These are phyloP conservation scores for Berberis vulgaris DNA, from an alignment of 164 flowering plant species.

Conservation along the genomic window DNA sequence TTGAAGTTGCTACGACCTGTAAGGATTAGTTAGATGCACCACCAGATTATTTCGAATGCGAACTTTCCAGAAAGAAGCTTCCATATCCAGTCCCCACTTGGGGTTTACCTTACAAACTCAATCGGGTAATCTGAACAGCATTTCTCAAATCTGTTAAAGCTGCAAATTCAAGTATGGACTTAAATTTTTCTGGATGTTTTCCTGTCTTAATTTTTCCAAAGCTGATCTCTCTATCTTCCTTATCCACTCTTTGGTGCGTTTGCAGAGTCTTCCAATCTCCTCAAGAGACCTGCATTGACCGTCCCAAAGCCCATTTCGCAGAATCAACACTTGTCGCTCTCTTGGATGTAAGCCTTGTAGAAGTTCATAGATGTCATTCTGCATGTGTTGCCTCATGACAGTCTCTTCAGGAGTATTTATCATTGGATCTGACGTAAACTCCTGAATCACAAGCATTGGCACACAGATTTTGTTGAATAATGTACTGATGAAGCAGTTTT, in stretches of 20 bases:
- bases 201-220: constrained; percentile 34
- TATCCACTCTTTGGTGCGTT: constrained; percentile 74
- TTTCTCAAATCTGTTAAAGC: constrained; percentile 4
- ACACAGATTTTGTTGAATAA: no score
- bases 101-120: no score
- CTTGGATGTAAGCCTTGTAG: constrained; percentile 40
- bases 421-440: constrained; percentile 43
- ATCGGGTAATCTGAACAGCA: no score
- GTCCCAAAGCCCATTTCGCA: constrained; percentile 40
- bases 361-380: constrained; percentile 32
- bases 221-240: constrained; percentile 60
- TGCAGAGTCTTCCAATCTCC: constrained; percentile 21
- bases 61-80: no score
- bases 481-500: no score
- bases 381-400: constrained; percentile 46
- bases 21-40: no score
- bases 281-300: constrained; percentile 24
- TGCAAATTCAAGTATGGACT: constrained; percentile 36
- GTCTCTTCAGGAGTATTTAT: constrained; percentile 46
- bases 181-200: constrained; percentile 23
- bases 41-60: no score
- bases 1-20: no score
- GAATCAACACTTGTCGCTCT: constrained; percentile 51
- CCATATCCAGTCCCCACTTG: no score
- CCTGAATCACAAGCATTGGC: constrained; percentile 34